Base-by-base conservation (phyloP, 192 early-diverging fungal species). In the Hyaloraphidium curvatum region DNA sequence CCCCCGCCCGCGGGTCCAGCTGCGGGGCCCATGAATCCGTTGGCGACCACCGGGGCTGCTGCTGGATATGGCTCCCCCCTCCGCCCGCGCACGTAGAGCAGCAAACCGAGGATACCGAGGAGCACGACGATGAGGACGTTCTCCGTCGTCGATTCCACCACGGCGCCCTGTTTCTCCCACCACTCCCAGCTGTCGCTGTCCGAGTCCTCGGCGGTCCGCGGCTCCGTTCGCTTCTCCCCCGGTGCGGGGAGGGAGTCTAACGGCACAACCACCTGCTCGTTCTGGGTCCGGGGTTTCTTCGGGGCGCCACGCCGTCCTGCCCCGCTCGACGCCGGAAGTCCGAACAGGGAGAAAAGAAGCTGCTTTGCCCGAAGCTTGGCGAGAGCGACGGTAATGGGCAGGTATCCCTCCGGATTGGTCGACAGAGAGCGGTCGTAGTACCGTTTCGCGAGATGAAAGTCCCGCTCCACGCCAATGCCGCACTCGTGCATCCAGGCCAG, bases 401-500 rank as follows among this genome's bases (percentile, higher is more conserved):
- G 59, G 37, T 78, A 81, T 0, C 84, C 85, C 21, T 76, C 74
- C n/a, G 74, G 78, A 59, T 92, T 91, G 28, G 76, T 79, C 3
- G 68, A 64, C 3, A 92, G 61, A n/a, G 82, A 71, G 40, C 60
- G 61, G 66, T 97, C 94, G 61, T 95, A 97, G 63, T 75, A 84
- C 31, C 90, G 76, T 65, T 95, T 95, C 14, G 94, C 91, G 55
- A 95, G 62, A 60, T 89, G 81, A 54, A 78, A 91, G 64, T 97
- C 90, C 72, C 77, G 76, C n/a, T 74, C 50, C 2, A 92, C 81
- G 2, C 94, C 94, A 27, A 94, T 55, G 30, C 94, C 94, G 55
- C 82, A 76, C 61, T 97, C 91, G 62, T 92, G 72, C 87, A 97
- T 93, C 78, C 81, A 94, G 2, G 86, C 94, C 0, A 97, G 67